These are phyloP conservation scores for Trichophyton mentagrophytes DNA, from an alignment of 2,329 filamentous ascomycete genomes.

Conservation along the genomic window DNA sequence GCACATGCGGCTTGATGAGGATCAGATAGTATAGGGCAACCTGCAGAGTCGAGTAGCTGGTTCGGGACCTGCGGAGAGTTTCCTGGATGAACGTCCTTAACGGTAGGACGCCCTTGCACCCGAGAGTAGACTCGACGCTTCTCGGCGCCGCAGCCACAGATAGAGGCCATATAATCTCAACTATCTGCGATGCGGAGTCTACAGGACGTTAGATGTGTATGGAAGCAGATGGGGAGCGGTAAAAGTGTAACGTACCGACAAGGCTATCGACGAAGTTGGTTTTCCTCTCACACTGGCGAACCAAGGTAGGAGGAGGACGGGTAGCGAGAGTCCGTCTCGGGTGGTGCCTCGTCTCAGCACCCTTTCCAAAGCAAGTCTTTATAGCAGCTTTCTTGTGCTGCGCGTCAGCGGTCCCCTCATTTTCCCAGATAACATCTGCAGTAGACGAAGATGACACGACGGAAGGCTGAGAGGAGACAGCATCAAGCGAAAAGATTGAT, in stretches of 20 bases:
- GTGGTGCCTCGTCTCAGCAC: constrained; percentile 26
- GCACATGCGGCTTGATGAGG: constrained; percentile 81
- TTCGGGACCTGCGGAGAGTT: constrained; percentile 83
- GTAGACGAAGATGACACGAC: constrained; percentile 46
- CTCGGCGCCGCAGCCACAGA: constrained; percentile 67
- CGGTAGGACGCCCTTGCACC: constrained; percentile 66
- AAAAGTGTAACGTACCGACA: constrained; percentile 64
- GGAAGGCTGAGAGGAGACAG: constrained; percentile 51
- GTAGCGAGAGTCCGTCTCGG: constrained; percentile 39
- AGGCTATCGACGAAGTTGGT: constrained; percentile 91
- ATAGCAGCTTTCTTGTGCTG: constrained; percentile 17
- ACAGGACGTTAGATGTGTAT: constrained; percentile 23
- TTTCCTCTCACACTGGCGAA: constrained; percentile 84
- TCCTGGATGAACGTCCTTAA: constrained; percentile 95
- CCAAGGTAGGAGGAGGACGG: constrained; percentile 58
- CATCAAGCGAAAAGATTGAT: constrained; percentile 63
- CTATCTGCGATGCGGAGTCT: constrained; percentile 96
- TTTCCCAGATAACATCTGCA: constrained; percentile 42
- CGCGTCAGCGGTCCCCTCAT: constrained; percentile 21
- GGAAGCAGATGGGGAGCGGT: constrained; percentile 22
- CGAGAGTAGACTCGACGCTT: constrained; percentile 43
- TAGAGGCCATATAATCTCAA: constrained; percentile 92
- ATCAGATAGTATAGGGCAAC: constrained; percentile 94
- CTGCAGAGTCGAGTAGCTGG: constrained; percentile 93
- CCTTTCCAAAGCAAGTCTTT: not conserved